Evolutionary conservation across 257 asterid species (phyloP), one percentile per base, ranked within the genome.

Genomic region (Prunella vulgaris): DNA sequence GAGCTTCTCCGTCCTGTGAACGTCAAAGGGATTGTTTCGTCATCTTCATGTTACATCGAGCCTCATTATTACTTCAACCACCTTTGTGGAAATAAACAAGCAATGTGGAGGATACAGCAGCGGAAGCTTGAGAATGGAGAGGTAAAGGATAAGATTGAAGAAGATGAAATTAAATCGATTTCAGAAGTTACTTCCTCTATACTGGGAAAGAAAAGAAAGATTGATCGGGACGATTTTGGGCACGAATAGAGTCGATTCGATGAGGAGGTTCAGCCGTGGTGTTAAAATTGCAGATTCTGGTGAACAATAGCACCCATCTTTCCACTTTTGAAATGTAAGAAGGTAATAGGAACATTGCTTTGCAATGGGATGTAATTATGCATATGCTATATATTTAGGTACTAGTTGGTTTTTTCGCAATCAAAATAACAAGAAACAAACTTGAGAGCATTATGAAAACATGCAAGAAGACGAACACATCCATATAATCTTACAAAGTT

Each of bases 11-110:
- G 85, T 65, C 98, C 98, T 27, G 54, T 80, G 69, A 77, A 77
- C 10, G 74, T 90, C 63, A 86, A 81, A 79, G 95, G 96, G 74
- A 88, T 87, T 4, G 95, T 86, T 64, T 83, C 95, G 62, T 81
- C 89, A 4, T 77, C 85, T 48, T 32, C 87, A 60, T 82, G 83
- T 60, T 68, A 74, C 69, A 75, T 85, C 17, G 86, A 91, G 58
- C 95, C 97, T 25, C 57, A 68, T 59, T 84, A 80, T 72, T 86
- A 84, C 75, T 88, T 91, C 58, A 82, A 83, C 44, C 77, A 84
- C 69, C 79, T 85, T 27, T 84, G 92, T 78, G 89, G 88, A 60
- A 52, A 60, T 15, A 74, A 83, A 66, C 92, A 88, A 77, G 84
- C 90, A 25, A 58, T 63, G 58, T 77, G 82, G 82, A 74, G 83